Percentiles rank a stretch among this genome's conserved stretches.
These are phyloP conservation scores for Aspergillus sp. DNA, from an alignment of 2,329 filamentous ascomycete genomes.

Conservation along the genomic window DNA sequence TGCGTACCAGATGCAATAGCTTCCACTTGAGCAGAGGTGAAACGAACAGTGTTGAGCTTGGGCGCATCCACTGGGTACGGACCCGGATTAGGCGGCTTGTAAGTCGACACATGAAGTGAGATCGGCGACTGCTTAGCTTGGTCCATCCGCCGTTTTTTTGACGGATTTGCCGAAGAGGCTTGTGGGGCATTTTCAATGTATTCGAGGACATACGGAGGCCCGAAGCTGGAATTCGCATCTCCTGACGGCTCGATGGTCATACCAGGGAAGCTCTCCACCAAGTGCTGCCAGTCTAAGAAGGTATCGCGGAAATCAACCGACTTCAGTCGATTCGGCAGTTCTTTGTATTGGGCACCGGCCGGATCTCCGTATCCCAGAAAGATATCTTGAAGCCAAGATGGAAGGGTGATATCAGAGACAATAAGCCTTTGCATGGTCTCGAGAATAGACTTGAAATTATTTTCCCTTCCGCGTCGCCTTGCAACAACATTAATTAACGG, in stretches of 20 bases:
- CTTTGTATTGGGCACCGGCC: conserved; percentile 74
- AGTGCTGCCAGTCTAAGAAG: conserved; percentile 90
- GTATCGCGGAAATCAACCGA: conserved; percentile 88
- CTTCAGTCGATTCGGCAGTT: conserved; percentile 66
- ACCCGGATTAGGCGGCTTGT: conserved; percentile 78
- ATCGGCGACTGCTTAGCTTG: conserved; percentile 59
- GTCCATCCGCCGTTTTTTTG: conserved; percentile 82
- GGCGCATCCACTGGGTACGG: conserved; percentile 81
- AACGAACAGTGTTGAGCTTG: conserved; percentile 73
- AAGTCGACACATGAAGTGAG: conserved; percentile 75
- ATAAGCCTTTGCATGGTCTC: conserved; percentile 84
- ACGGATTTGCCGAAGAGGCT: conserved; percentile 50
- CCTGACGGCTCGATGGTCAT: conserved; percentile 74
- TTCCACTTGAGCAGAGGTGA: conserved; percentile 84
- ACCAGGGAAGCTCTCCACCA: conserved; percentile 81
- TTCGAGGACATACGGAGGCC: conserved; percentile 80
- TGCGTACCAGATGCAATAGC: conserved; percentile 91
- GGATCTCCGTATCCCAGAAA: conserved; percentile 97
- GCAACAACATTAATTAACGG: conserved; percentile 77
- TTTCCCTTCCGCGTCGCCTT: conserved; percentile 76
- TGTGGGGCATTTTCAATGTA: conserved; percentile 47
- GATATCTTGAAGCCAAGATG: conserved; percentile 89
- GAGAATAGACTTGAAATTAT: conserved; percentile 92
- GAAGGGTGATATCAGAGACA: conserved; percentile 74
- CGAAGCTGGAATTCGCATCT: conserved; percentile 63